Evolutionary conservation across 108 stramenopile genomes (phyloP).

Genomic region (Cyclotella baltica): DNA sequence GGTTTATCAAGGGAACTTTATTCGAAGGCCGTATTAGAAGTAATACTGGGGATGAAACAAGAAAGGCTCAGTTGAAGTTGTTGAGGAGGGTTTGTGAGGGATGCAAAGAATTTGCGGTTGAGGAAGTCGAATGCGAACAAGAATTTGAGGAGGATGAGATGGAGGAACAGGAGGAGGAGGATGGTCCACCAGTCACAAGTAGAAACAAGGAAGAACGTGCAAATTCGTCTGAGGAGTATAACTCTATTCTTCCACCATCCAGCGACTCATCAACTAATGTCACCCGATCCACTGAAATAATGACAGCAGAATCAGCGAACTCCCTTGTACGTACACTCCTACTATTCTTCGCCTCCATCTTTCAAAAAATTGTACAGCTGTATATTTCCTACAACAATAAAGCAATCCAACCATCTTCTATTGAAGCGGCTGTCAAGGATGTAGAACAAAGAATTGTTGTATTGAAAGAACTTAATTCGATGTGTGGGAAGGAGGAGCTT

Average conservation of each 20-base stretch:
- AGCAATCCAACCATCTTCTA: constrained; percentile 16
- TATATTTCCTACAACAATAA: constrained; percentile 22
- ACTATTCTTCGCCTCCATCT: constrained; percentile 10
- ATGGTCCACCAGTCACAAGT: not conserved
- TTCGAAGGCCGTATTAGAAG: constrained; percentile 69
- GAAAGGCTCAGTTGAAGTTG: constrained; percentile 30
- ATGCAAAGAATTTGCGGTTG: constrained; percentile 24
- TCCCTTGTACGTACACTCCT: constrained; percentile 14
- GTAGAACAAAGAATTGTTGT: constrained; percentile 16
- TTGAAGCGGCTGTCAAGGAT: constrained; percentile 18
- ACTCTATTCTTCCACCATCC: not conserved
- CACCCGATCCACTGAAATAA: not conserved
- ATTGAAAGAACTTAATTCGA: constrained; percentile 34
- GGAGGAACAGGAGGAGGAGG: not conserved
- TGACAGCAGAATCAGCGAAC: not conserved
- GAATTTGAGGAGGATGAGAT: constrained; percentile 26
- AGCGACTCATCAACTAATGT: not conserved
- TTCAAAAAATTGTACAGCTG: constrained; percentile 15
- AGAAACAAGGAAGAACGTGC: not conserved
- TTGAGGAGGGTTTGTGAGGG: constrained; percentile 31
- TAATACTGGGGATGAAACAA: constrained; percentile 38
- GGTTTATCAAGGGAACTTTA: constrained; percentile 72
- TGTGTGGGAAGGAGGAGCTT: constrained; percentile 2
- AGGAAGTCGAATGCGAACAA: not conserved
- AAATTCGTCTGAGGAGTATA: not conserved